Evolutionary conservation across 768 basidiomycete genomes (phyloP), one percentile per base, ranked within the genome.

Genomic region (Boletus subcaerulescens): DNA sequence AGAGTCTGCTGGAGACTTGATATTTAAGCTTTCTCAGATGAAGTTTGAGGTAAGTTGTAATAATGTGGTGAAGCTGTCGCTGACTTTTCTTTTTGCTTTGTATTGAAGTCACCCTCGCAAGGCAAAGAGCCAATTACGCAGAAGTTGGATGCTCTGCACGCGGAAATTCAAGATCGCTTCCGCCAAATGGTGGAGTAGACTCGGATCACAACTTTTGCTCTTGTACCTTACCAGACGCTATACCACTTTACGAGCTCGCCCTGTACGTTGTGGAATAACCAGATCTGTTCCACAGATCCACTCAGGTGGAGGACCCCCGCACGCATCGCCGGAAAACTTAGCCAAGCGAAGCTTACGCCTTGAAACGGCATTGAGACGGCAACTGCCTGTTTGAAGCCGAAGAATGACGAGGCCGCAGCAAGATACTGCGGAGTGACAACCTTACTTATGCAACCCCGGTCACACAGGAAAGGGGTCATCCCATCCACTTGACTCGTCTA

Each of bases 21-120:
- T 94, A 83, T 98, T 88, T 79, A 93, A 94, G 72, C 84, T 99
- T n/a, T 96, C 93, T 44, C 95, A 98, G 73, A 95, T 96, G 93
- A 98, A 98, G 72, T 98, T 97, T 68, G 93, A 97, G 86, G 93
- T 93, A 64, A 46, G 83, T 60, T 12, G 33, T 32, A 32, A 46
- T 44, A 35, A 26, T 45, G 15, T 26, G 31, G 15, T 36, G 17
- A 60, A 22, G 32, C 35, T 26, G 39, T n/a, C 9, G 2, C 48
- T 68, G 18, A 70, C 38, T 9, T 57, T 43, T 31, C 9, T 32
- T 35, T 62, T 45, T 33, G 45, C 29, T 39, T 31, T 63, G 35
- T 41, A 45, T 50, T 60, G 18, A 65, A 95, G 91, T 90, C 89
- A 22, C 97, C 97, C 17, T 91, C 93, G 9, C 87, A 93, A 76